phyloP scores from a whole-genome alignment of 1,284 basidiomycete genomes.

The Hemileia vastatrix region DNA sequence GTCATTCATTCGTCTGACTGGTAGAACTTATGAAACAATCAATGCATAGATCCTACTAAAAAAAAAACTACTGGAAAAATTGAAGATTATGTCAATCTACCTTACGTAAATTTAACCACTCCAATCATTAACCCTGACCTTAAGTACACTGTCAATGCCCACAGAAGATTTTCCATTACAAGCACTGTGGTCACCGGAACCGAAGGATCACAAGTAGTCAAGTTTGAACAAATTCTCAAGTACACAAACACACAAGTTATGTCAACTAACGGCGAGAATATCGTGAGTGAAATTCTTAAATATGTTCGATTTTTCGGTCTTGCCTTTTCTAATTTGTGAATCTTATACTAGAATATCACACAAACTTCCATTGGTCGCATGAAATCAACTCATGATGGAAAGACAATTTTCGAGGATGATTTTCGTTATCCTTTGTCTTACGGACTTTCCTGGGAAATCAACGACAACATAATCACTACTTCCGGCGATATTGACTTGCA shows the following conservation, averaged over 20 bases:
- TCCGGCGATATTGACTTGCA: conserved; percentile 1
- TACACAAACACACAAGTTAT: conserved; percentile 17
- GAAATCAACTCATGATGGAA: conserved; percentile 3
- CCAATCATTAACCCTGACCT: not conserved
- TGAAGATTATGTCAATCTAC: not conserved
- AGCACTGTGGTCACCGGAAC: conserved; percentile 13
- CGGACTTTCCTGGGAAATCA: not conserved
- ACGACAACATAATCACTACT: conserved; percentile 1
- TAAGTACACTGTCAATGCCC: not conserved
- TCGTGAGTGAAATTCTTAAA: conserved; percentile 4
- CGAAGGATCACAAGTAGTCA: not conserved
- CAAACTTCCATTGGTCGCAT: conserved; percentile 10
- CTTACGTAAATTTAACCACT: not conserved
- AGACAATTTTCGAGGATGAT: not conserved
- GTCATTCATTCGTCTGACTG: no score
- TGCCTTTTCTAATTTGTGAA: not conserved
- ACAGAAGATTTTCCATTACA: not conserved
- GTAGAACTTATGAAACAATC: no score
- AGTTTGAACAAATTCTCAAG: conserved; percentile 12
- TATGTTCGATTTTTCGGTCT: not conserved
- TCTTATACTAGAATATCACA: not conserved
- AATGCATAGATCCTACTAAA: conserved; percentile 15
- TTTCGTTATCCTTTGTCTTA: conserved; percentile 15
- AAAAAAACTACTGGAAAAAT: conserved; percentile 4
- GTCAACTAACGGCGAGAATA: not conserved